phyloP scores from a whole-genome alignment of 2,329 filamentous ascomycete genomes.

The Aspergillus sp. region DNA sequence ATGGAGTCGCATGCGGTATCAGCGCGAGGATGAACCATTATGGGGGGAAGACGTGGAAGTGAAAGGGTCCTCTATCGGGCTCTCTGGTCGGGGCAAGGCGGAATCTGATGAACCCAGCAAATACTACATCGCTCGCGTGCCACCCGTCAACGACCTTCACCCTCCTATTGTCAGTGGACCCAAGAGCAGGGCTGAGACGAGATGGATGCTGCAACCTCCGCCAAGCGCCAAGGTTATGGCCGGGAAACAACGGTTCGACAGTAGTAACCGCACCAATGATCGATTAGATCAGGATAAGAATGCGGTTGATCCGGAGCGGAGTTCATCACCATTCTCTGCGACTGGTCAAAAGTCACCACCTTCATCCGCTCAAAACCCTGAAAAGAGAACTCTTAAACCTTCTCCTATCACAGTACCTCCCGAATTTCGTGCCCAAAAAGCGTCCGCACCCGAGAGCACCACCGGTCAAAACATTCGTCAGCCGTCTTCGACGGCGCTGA shows the following conservation, averaged over 20 bases:
- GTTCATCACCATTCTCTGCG: background rate
- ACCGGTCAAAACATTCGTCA: constrained; percentile 7
- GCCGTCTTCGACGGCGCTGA: constrained; percentile 12
- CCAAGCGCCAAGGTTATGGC: constrained; percentile 89
- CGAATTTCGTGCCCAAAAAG: constrained; percentile 2
- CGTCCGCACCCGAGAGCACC: constrained; percentile 1
- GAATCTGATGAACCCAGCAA: constrained; percentile 40
- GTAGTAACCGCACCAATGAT: constrained; percentile 11
- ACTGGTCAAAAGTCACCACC: background rate
- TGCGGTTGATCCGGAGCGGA: background rate
- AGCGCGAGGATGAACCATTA: constrained; percentile 81
- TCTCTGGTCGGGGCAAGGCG: constrained; percentile 36
- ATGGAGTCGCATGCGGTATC: constrained; percentile 75
- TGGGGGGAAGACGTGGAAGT: constrained; percentile 63
- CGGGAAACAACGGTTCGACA: constrained; percentile 58
- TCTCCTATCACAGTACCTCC: constrained; percentile 2
- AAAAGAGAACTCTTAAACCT: constrained; percentile 5
- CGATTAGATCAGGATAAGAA: constrained; percentile 8
- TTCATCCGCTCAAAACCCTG: background rate
- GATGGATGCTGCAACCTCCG: constrained; percentile 91
- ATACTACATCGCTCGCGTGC: constrained; percentile 60
- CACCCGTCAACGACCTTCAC: constrained; percentile 80
- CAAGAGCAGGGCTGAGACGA: constrained; percentile 63
- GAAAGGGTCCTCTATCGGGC: constrained; percentile 52
- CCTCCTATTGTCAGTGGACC: constrained; percentile 77